phyloP scores from a whole-genome alignment of 2,329 filamentous ascomycete species.

The Aspergillus terreus region DNA sequence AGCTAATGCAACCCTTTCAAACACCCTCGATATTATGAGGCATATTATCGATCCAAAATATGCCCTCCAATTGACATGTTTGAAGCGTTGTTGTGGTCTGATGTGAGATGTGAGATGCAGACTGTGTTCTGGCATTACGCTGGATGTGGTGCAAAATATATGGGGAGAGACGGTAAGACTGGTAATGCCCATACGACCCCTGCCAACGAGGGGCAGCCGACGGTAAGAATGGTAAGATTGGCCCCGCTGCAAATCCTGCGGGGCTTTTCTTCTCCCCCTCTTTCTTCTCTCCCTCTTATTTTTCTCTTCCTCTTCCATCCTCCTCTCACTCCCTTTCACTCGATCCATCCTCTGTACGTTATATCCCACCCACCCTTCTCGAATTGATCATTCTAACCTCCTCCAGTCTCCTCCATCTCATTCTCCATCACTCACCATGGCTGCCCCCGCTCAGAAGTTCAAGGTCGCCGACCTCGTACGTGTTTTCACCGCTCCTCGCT shows the following conservation, averaged over 20 bases:
- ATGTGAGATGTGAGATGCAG: too few relatives aligned
- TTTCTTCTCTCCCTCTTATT: constrained; percentile 9
- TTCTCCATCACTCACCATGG: constrained; percentile 39
- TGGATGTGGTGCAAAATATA: too few relatives aligned
- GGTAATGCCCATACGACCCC: too few relatives aligned
- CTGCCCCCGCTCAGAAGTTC: constrained; percentile 84
- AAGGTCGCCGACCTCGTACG: constrained; percentile 92
- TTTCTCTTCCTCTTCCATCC: constrained; percentile 4
- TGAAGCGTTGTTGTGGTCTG: too few relatives aligned
- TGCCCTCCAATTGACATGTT: too few relatives aligned
- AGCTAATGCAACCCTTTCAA: too few relatives aligned
- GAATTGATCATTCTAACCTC: not conserved
- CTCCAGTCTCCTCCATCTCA: not conserved
- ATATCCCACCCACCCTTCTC: not conserved
- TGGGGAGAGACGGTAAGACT: too few relatives aligned
- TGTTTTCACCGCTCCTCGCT: constrained; percentile 12
- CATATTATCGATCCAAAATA: too few relatives aligned
- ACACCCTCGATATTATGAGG: too few relatives aligned
- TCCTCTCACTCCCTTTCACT: constrained; percentile 5
- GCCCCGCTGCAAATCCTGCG: not conserved
- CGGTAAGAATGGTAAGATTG: not conserved
- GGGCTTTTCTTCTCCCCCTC: constrained; percentile 7
- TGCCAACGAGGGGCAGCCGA: not conserved
- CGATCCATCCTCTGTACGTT: not conserved
- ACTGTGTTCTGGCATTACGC: too few relatives aligned